Evolutionary conservation across 78 protist species (phyloP).

Genomic region (Guillardia theta): DNA sequence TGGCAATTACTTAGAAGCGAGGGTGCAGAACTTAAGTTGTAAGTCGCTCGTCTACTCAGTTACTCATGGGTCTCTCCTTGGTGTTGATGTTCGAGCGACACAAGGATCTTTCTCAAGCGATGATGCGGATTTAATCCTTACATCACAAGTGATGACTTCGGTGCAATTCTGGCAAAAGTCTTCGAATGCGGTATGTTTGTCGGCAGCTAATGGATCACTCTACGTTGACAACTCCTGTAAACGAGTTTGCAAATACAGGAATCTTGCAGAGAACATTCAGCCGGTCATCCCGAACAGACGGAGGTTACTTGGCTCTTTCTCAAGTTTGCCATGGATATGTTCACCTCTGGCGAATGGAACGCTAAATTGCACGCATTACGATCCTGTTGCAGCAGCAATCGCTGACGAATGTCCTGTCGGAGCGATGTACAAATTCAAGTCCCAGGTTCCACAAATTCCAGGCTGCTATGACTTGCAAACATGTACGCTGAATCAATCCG

Average conservation of each 20-base stretch:
- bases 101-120: neutral
- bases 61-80: neutral
- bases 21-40: neutral
- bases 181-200: neutral
- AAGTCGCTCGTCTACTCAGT: neutral
- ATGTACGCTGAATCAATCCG: neutral
- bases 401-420: neutral
- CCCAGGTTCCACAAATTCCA: neutral
- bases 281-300: neutral
- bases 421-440: neutral
- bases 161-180: constrained; percentile 6
- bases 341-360: neutral
- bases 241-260: neutral
- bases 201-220: neutral
- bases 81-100: neutral
- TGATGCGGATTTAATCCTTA: neutral
- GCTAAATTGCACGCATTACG: neutral
- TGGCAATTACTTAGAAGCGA: neutral
- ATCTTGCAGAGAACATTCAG: neutral
- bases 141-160: neutral
- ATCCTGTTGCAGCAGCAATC: neutral
- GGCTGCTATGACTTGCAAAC: neutral
- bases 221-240: constrained; percentile 16
- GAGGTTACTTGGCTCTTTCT: too few species aligned
- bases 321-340: neutral